Conservation (phyloP, 768 basidiomycete species). For the Porpolomopsis calyptriformis region DNA sequence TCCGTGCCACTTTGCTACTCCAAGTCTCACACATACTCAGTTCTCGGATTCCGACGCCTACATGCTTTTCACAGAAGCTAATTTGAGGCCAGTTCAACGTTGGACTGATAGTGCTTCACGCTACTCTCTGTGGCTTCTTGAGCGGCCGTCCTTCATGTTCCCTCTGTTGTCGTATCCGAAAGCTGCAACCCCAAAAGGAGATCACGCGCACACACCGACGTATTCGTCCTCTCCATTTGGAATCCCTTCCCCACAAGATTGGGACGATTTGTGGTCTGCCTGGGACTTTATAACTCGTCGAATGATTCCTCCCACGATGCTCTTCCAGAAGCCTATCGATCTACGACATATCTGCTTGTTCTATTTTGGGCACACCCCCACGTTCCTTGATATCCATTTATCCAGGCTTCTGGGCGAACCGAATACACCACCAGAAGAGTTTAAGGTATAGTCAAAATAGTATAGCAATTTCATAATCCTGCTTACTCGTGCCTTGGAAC, state of each 20-base stretch:
- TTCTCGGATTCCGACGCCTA: slow-evolving; percentile 68
- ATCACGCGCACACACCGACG: slow-evolving; percentile 15
- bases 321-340: slow-evolving; percentile 86
- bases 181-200: slow-evolving; percentile 13
- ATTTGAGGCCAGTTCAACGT: slow-evolving; percentile 74
- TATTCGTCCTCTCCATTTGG: slow-evolving; percentile 41
- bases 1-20: not conserved
- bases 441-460: slow-evolving; percentile 38
- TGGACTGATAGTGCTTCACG: slow-evolving; percentile 67
- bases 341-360: slow-evolving; percentile 90
- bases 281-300: slow-evolving; percentile 80
- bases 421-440: slow-evolving; percentile 75
- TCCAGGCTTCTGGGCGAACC: slow-evolving; percentile 64
- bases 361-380: slow-evolving; percentile 63
- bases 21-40: slow-evolving; percentile 27
- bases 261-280: slow-evolving; percentile 72
- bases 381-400: slow-evolving; percentile 86
- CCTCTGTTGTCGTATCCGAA: slow-evolving; percentile 41
- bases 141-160: slow-evolving; percentile 76
- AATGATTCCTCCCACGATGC: slow-evolving; percentile 83
- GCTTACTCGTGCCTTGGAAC: slow-evolving; percentile 5
- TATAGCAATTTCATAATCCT: slow-evolving; percentile 10
- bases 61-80: slow-evolving; percentile 57
- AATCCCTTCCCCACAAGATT: slow-evolving; percentile 66
- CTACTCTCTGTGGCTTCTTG: slow-evolving; percentile 86